phyloP scores from a whole-genome alignment of 2,329 filamentous ascomycete genomes.

The Geosmithia morbida region DNA sequence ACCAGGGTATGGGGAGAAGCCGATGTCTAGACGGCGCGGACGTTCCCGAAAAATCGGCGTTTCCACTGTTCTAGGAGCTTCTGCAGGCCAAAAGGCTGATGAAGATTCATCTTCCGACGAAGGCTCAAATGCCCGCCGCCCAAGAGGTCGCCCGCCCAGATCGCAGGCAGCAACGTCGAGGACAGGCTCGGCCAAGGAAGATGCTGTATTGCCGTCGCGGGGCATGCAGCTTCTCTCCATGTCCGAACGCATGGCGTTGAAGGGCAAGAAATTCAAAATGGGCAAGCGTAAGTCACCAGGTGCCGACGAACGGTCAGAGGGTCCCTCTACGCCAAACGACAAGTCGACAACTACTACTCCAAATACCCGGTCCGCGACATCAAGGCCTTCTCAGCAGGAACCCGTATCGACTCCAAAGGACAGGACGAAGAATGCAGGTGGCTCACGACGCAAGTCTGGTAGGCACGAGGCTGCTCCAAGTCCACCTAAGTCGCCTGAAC shows the following conservation, averaged over 20 bases:
- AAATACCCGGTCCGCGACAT: not conserved
- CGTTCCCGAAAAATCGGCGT: conserved; percentile 13
- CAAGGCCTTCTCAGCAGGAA: not conserved
- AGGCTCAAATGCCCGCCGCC: not conserved
- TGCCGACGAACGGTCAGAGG: not conserved
- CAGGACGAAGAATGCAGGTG: not conserved
- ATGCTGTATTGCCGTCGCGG: conserved; percentile 3
- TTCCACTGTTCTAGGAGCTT: conserved; percentile 9
- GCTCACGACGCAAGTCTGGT: not conserved
- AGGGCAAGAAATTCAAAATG: conserved; percentile 39
- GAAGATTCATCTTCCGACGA: not conserved
- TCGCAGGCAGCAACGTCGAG: not conserved
- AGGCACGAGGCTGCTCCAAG: not conserved
- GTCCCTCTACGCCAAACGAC: not conserved
- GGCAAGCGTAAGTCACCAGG: conserved; percentile 15
- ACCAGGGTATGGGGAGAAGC: not conserved
- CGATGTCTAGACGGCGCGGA: conserved; percentile 7
- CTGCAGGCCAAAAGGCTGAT: conserved; percentile 1
- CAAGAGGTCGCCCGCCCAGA: conserved; percentile 4
- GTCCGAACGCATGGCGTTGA: conserved; percentile 39
- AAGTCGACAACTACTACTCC: not conserved
- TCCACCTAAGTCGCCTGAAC: not conserved
- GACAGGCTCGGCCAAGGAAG: not conserved
- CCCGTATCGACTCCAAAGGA: not conserved
- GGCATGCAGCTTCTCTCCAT: conserved; percentile 33